These are phyloP conservation scores for Pistacia integerrima DNA, from an alignment of 345 rosid species.

Conservation along the genomic window DNA sequence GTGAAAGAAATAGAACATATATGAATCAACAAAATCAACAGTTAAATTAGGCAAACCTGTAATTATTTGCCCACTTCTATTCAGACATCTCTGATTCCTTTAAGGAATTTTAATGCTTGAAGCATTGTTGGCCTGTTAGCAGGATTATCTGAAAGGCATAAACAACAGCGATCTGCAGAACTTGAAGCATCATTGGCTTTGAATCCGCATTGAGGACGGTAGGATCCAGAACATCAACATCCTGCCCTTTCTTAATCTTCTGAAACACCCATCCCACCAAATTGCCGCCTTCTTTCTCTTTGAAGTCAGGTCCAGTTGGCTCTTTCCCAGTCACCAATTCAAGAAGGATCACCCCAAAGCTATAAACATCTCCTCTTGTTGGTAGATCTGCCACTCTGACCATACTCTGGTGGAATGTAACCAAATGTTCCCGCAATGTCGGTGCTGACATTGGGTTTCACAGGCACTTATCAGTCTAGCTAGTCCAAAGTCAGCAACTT, in stretches of 20 bases:
- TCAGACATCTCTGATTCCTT: constrained; percentile 37
- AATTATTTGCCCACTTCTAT: too few relatives aligned
- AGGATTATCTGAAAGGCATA: constrained; percentile 82
- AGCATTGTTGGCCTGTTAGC: constrained; percentile 80
- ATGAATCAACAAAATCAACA: too few relatives aligned
- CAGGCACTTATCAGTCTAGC: constrained; percentile 92
- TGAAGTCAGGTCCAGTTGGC: constrained; percentile 92
- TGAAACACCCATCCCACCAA: constrained; percentile 83
- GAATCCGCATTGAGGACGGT: constrained; percentile 42
- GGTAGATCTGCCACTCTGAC: constrained; percentile 82
- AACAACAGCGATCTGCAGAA: constrained; percentile 60
- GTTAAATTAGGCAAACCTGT: too few relatives aligned
- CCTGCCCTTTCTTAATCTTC: constrained; percentile 68
- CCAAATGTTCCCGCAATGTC: constrained; percentile 86
- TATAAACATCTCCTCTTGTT: constrained; percentile 83
- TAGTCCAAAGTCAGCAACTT: constrained; percentile 88
- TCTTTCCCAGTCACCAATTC: constrained; percentile 90
- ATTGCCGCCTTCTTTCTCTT: constrained; percentile 91
- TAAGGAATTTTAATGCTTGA: constrained; percentile 55
- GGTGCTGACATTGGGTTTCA: constrained; percentile 90
- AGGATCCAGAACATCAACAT: constrained; percentile 71
- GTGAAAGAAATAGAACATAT: too few relatives aligned
- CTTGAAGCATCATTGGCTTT: constrained; percentile 60
- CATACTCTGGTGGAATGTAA: constrained; percentile 94
- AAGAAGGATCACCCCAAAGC: constrained; percentile 85